These are phyloP conservation scores for Xylariomycetidae sp. DNA, from an alignment of 2,329 filamentous ascomycete genomes.

Conservation along the genomic window DNA sequence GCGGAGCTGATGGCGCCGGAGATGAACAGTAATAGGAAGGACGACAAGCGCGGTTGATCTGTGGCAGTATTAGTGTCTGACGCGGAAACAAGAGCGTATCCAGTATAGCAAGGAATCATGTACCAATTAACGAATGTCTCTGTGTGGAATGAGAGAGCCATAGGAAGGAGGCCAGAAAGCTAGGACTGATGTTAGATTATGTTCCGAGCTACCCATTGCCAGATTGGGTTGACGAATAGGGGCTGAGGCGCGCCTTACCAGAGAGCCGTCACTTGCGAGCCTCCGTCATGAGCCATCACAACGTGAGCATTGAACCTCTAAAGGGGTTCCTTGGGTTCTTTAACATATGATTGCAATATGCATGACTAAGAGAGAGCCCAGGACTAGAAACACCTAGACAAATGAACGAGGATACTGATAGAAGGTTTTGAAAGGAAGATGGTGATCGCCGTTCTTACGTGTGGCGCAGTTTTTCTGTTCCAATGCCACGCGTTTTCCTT, in stretches of 20 bases:
- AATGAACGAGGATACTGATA: too few species aligned
- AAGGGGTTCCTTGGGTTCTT: too few species aligned
- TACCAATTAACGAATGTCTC: conserved; percentile 46
- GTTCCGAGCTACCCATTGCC: background rate
- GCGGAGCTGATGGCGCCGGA: conserved; percentile 38
- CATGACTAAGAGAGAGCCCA: too few species aligned
- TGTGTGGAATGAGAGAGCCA: conserved; percentile 44
- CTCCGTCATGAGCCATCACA: conserved; percentile 30
- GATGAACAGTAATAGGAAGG: conserved; percentile 41
- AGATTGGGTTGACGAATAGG: conserved; percentile 4
- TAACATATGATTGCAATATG: too few species aligned
- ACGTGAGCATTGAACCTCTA: too few species aligned
- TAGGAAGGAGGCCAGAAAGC: conserved; percentile 42
- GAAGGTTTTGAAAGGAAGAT: too few species aligned
- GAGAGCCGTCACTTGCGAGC: conserved; percentile 30
- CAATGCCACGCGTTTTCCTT: too few species aligned
- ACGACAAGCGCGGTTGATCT: conserved; percentile 47
- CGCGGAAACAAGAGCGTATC: conserved; percentile 3
- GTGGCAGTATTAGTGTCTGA: background rate
- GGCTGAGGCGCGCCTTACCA: conserved; percentile 25
- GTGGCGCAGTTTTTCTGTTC: too few species aligned
- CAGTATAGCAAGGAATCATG: background rate
- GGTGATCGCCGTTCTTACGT: too few species aligned
- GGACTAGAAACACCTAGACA: too few species aligned
- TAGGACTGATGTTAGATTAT: conserved; percentile 18